Evolutionary conservation across 768 basidiomycete species (phyloP).

Genomic region (Leucocoprinus leucothites): DNA sequence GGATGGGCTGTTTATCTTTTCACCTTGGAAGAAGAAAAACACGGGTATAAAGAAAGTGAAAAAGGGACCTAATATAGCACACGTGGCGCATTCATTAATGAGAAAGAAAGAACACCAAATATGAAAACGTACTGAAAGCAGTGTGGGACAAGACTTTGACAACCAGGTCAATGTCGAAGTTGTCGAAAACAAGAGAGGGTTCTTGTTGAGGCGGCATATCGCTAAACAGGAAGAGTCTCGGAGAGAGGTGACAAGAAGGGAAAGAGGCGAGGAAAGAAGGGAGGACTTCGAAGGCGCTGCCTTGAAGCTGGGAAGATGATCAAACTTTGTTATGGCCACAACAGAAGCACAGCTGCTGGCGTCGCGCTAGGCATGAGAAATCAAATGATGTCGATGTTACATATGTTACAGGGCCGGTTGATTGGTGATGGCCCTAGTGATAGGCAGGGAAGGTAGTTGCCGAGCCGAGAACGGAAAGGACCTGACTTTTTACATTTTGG

Average conservation of each 20-base stretch:
- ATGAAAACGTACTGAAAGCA: conserved; percentile 59
- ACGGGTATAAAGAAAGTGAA: conserved; percentile 79
- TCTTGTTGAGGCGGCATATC: conserved; percentile 35
- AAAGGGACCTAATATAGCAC: conserved; percentile 61
- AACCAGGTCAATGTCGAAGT: conserved; percentile 72
- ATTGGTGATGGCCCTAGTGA: not conserved
- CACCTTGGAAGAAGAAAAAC: conserved; percentile 73
- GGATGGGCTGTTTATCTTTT: conserved; percentile 44
- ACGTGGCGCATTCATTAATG: not conserved
- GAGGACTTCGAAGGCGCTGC: conserved; percentile 26
- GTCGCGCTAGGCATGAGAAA: too few species aligned
- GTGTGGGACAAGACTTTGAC: conserved; percentile 79
- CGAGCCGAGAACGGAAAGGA: not conserved
- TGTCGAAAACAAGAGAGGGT: conserved; percentile 58
- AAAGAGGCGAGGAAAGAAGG: not conserved
- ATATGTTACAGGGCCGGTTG: not conserved
- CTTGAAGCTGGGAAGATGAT: conserved; percentile 11
- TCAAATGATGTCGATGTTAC: too few species aligned
- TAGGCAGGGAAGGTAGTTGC: not conserved
- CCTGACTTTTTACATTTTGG: too few species aligned
- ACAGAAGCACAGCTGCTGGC: not conserved
- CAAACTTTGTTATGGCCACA: too few species aligned
- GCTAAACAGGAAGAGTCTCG: too few species aligned
- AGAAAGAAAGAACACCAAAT: not conserved
- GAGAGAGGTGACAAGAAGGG: conserved; percentile 9